Base-by-base conservation (phyloP, 1,284 basidiomycete species). In the Meira miltonrushii region DNA sequence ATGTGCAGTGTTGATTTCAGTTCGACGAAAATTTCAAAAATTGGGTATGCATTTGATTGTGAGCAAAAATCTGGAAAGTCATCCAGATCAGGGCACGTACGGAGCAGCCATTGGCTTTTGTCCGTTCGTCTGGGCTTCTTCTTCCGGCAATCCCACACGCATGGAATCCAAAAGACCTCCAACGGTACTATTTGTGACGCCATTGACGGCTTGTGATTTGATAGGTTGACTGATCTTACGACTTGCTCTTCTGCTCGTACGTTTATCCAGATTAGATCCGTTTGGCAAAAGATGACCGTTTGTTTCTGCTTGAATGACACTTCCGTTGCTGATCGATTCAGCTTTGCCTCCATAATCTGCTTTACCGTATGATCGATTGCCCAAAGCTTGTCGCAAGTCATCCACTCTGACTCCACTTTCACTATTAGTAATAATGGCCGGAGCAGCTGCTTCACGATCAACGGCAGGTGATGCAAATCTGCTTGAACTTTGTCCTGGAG, bases 371-470 rank as follows among this genome's bases (percentile, higher is more conserved):
- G 62, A 15, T 52, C 60, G 39, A 63, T 59, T 54, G 57, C 67
- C 41, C 57, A 56, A 59, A 58, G 67, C 12, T 58, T 62, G 33
- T 48, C 64, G 19, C 49, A 72, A 55, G 39, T 72, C 68, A 28
- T 65, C 59, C 47, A 72, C 62, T 39, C 71, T 67, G 41, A 48
- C 60, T 11, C 48, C 44, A 37, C 38, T 33, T 10, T n/a, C 15
- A 9, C 55, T 33, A 7, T 21, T 12, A 13, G 25, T 40, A 8
- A 7, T 10, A 9, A n/a, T 21, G 7, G 3, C 37, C 8, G 13
- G 15, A 7, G 40, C 6, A 19, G 55, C 17, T 46, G 51, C 47
- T 25, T 38, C 38, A 25, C 44, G 37, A 28, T 47, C 40, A 21
- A 28, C 38, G 28, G 13, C 19, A 58, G 55, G 3, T 12, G 12